Evolutionary conservation across 179 eudicot species (phyloP).

Genomic region (Corrigiola litoralis): DNA sequence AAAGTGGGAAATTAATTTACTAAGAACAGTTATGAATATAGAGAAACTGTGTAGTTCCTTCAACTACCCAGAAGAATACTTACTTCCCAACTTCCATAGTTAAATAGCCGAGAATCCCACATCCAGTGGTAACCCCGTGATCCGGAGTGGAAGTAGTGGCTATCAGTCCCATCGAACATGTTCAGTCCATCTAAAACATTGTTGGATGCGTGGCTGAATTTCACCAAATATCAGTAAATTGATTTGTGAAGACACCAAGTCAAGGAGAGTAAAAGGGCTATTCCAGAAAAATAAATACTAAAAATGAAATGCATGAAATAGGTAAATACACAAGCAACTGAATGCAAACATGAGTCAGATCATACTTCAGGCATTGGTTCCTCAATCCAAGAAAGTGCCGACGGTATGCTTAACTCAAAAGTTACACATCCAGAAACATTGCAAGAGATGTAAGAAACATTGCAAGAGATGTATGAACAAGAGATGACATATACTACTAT

Average conservation of each 20-base stretch:
- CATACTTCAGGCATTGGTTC: background rate
- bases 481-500: too few species aligned
- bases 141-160: conserved; percentile 97
- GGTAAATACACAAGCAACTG: background rate
- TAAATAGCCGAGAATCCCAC: conserved; percentile 99
- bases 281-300: background rate
- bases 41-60: background rate
- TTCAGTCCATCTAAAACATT: conserved; percentile 88
- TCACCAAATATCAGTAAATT: conserved; percentile 19
- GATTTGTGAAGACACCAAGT: background rate
- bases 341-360: background rate
- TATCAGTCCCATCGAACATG: conserved; percentile 97
- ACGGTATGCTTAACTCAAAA: too few species aligned
- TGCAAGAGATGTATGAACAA: too few species aligned
- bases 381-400: background rate
- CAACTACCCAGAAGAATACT: conserved; percentile 15
- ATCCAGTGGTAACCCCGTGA: conserved; percentile 94
- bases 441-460: too few species aligned
- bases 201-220: conserved; percentile 81
- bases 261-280: background rate
- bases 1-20: conserved; percentile 13
- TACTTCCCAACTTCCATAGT: conserved; percentile 97
- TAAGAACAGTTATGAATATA: background rate
- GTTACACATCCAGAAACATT: too few species aligned
- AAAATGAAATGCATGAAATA: background rate